A percentile compares a stretch with the other conserved stretches of the same genome.
Conservation (phyloP, 805 yeast species). For the Komagataella phaffii region DNA sequence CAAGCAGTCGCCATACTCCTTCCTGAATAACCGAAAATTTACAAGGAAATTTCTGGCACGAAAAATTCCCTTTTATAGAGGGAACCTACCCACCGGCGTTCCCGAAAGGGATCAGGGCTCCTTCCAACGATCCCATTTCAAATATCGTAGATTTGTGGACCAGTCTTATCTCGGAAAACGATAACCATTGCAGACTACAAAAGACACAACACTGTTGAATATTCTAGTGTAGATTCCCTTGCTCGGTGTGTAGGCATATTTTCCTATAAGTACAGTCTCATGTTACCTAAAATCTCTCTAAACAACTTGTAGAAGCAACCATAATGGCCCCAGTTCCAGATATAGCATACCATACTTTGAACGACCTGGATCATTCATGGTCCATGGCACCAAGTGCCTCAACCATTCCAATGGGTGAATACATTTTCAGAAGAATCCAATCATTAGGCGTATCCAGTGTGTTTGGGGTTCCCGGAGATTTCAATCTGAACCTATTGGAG, state of each 20-base stretch:
- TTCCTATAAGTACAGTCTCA: background rate
- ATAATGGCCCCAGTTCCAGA: background rate
- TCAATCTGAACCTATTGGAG: conserved; percentile 35
- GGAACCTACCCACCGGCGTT: background rate
- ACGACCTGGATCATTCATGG: background rate
- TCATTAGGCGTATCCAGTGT: conserved; percentile 30
- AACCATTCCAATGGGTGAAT: conserved; percentile 28
- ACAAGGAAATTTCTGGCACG: background rate
- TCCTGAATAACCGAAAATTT: background rate
- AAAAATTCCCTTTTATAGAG: background rate
- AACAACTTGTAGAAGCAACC: background rate
- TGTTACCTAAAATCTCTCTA: background rate
- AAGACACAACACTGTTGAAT: background rate
- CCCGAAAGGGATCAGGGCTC: background rate
- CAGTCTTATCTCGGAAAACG: background rate
- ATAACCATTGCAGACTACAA: background rate
- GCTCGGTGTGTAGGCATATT: background rate
- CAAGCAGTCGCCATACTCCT: too few species aligned
- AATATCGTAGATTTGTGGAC: background rate
- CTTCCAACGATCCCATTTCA: background rate
- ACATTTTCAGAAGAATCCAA: conserved; percentile 26
- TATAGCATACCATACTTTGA: background rate
- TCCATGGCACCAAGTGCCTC: background rate
- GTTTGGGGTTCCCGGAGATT: conserved; percentile 53
- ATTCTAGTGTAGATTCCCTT: background rate